Percentiles rank a stretch among this genome's conserved stretches.
These are phyloP conservation scores for Phytopythium chamaehyphon DNA, from an alignment of 352 stramenopile species.

Conservation along the genomic window DNA sequence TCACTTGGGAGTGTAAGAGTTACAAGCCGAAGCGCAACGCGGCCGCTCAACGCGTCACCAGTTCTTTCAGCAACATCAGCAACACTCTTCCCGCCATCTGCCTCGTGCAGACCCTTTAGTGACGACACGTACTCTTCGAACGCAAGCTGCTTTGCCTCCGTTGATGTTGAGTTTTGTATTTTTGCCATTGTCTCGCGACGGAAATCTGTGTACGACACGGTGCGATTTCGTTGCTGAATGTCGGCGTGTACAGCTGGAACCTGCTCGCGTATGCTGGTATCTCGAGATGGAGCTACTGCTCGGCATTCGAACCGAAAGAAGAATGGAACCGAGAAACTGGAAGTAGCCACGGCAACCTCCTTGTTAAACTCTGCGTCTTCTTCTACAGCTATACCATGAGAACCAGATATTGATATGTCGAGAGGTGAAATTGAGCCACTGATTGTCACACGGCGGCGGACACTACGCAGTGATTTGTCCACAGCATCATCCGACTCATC, in stretches of 20 bases:
- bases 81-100: constrained; percentile 19
- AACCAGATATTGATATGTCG: neutral
- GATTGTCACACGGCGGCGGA: constrained; percentile 5
- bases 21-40: constrained; percentile 67
- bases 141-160: constrained; percentile 22
- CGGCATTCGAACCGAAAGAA: constrained; percentile 85
- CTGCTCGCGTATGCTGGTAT: neutral
- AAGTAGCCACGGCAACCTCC: constrained; percentile 76
- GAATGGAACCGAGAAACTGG: constrained; percentile 78
- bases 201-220: constrained; percentile 47
- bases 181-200: constrained; percentile 19
- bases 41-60: constrained; percentile 27
- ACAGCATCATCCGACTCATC: neutral
- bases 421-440: neutral
- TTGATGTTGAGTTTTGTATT: constrained; percentile 10
- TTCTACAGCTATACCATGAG: constrained; percentile 27
- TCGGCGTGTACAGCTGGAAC: neutral
- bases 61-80: constrained; percentile 57
- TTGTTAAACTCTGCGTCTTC: constrained; percentile 84
- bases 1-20: constrained; percentile 80
- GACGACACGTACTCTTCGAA: constrained; percentile 39
- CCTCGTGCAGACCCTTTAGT: constrained; percentile 17
- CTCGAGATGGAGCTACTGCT: constrained; percentile 34
- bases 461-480: neutral
- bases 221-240: constrained; percentile 15